Evolutionary conservation across 371 early-diverging fungal species (phyloP), one percentile per base, ranked within the genome.

Genomic region (Zychaea mexicana): DNA sequence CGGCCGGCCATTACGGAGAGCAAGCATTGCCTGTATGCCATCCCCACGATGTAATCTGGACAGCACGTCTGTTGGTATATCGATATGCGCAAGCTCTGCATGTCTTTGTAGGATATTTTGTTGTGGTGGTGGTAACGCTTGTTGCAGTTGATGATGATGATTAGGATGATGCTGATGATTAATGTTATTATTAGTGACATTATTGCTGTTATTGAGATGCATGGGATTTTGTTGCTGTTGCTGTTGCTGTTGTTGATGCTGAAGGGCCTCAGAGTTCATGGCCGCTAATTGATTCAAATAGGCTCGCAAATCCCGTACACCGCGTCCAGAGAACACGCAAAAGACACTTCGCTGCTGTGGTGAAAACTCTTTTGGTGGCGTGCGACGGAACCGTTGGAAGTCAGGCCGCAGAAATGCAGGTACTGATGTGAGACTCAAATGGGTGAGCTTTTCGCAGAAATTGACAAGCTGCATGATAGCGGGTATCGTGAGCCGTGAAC

Each of bases 251-350:
- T n/a, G 45, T 38, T 55, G 55, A 32, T 55, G 55, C 19, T 55
- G 55, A n/a, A 32, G 28, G 17, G 36, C 36, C 19, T 65, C 58
- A 10, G 19, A 46, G n/a, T 56, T 56, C 28, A 65, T 52, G 42
- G 58, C 56, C 7, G 46, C n/a, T 17, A 61, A 32, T 30, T 67
- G 61, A 53, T 75, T 78, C 17, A 87, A 74, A 61, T 77, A 81
- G 2, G 57, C 61, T 42, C 85, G 65, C 30, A 85, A 53, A 9
- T 85, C 83, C 54, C 77, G 72, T 27, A 87, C 84, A n/a, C 85
- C 85, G 52, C 78, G 70, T 2, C 86, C 88, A 53, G 85, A 83
- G 67, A 87, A 87, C 10, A 88, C 89, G 70, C 87, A 87, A 75
- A 88, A 88, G 12, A 83, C 79, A 19, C 81, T 73, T 38, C 78